Conservation (phyloP, 2,329 filamentous ascomycete genomes). For the Clarireedia homoeocarpa region DNA sequence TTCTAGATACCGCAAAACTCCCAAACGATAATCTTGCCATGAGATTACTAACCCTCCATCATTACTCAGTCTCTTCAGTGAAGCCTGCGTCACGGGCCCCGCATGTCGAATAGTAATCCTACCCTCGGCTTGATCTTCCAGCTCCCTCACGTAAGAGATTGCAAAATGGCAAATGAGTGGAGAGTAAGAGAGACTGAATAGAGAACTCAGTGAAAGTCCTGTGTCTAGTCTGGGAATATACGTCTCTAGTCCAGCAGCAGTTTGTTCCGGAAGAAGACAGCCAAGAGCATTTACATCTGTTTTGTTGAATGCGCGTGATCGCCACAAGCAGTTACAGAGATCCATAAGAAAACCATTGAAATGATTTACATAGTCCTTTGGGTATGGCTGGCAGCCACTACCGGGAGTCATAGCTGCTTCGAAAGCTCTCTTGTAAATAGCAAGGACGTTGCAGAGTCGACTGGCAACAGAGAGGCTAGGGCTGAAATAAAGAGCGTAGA, state of each 20-base stretch:
- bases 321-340: constrained; percentile 77
- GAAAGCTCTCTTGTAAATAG: constrained; percentile 66
- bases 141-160: constrained; percentile 44
- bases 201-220: constrained; percentile 37
- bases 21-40: constrained; percentile 69
- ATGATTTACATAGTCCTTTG: constrained; percentile 52
- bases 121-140: constrained; percentile 46
- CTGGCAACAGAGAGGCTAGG: constrained; percentile 56
- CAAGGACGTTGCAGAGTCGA: constrained; percentile 61
- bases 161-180: constrained; percentile 49
- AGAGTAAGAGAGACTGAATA: constrained; percentile 53
- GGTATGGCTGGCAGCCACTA: constrained; percentile 35
- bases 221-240: constrained; percentile 45
- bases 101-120: constrained; percentile 45
- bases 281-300: constrained; percentile 53
- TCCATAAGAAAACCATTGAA: constrained; percentile 88
- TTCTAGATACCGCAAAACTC: constrained; percentile 63
- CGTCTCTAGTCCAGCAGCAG: constrained; percentile 38
- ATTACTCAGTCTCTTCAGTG: constrained; percentile 52
- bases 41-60: constrained; percentile 57
- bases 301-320: constrained; percentile 60
- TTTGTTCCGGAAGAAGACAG: constrained; percentile 38
- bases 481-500: constrained; percentile 66
- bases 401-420: constrained; percentile 51
- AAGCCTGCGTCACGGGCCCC: constrained; percentile 63